phyloP scores from a whole-genome alignment of 2,329 filamentous ascomycete species.

The Bipolaris bicolor region DNA sequence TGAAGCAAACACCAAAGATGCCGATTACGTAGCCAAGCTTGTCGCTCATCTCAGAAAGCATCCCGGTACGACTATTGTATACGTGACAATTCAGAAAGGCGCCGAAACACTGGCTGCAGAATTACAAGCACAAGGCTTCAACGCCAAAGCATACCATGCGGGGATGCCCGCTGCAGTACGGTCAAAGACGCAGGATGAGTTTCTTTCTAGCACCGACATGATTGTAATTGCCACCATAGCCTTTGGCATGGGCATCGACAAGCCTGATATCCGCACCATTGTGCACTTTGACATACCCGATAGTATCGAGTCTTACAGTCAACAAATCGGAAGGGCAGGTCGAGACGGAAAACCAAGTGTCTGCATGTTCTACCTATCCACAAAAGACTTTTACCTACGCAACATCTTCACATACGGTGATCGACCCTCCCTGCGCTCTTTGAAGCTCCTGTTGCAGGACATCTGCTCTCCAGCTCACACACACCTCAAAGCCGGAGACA shows the following conservation, averaged over 20 bases:
- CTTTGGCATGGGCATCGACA: constrained; percentile 99
- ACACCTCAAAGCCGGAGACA: constrained; percentile 48
- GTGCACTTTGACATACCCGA: constrained; percentile 92
- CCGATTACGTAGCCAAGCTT: constrained; percentile 74
- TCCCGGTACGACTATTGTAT: constrained; percentile 64
- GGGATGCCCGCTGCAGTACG: constrained; percentile 71
- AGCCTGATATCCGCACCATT: constrained; percentile 92
- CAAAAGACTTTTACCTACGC: constrained; percentile 63
- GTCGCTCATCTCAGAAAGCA: constrained; percentile 58
- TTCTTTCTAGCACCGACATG: constrained; percentile 78
- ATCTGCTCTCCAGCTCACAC: constrained; percentile 54
- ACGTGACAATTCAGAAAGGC: constrained; percentile 64
- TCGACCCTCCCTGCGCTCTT: constrained; percentile 59
- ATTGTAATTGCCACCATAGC: constrained; percentile 97
- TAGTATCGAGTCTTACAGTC: constrained; percentile 94
- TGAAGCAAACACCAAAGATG: constrained; percentile 68
- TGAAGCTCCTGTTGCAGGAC: constrained; percentile 58
- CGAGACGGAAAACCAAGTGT: constrained; percentile 76
- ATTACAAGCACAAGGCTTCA: constrained; percentile 68
- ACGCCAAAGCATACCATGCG: constrained; percentile 84
- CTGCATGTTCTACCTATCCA: constrained; percentile 65
- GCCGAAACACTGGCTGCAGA: constrained; percentile 68
- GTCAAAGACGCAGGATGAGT: constrained; percentile 71
- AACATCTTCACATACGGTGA: constrained; percentile 67
- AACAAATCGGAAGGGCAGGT: constrained; percentile 92